Evolutionary conservation across 805 yeast genomes (phyloP).

Genomic region (Kluyveromyces siamensis): DNA sequence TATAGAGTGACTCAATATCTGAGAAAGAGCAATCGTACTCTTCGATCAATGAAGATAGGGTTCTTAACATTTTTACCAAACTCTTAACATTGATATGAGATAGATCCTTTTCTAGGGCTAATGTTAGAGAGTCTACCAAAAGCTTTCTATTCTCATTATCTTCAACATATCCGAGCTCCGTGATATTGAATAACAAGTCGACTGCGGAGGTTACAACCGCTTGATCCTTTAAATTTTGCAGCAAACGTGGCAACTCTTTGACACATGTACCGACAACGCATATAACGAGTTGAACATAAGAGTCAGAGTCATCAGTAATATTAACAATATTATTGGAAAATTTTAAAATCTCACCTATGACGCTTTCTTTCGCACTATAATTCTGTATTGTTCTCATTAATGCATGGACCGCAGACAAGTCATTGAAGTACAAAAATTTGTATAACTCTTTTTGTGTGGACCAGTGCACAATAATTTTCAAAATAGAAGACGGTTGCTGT

Average conservation of each 20-base stretch:
- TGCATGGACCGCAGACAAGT: conserved; percentile 45
- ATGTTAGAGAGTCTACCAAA: conserved; percentile 48
- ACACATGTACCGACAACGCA: conserved; percentile 51
- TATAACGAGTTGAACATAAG: conserved; percentile 42
- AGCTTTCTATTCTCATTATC: conserved; percentile 44
- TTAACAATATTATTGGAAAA: conserved; percentile 42
- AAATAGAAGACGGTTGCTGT: conserved; percentile 72
- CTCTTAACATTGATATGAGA: conserved; percentile 42
- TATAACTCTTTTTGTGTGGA: conserved; percentile 37
- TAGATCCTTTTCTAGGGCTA: conserved; percentile 51
- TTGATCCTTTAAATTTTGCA: conserved; percentile 31
- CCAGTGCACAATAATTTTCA: conserved; percentile 59
- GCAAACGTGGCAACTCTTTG: conserved; percentile 40
- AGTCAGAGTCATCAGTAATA: conserved; percentile 33
- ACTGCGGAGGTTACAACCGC: conserved; percentile 46
- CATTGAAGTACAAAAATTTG: conserved; percentile 46
- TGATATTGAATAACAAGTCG: conserved; percentile 40
- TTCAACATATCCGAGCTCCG: conserved; percentile 49
- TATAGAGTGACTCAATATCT: conserved; percentile 42
- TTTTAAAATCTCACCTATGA: conserved; percentile 44
- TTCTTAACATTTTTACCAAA: conserved; percentile 46
- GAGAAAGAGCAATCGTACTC: conserved; percentile 45
- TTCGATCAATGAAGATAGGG: conserved; percentile 46
- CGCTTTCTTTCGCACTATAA: conserved; percentile 57
- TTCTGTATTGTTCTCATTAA: conserved; percentile 46